phyloP scores from a whole-genome alignment of 257 asterid genomes.

The Scutellaria minor region DNA sequence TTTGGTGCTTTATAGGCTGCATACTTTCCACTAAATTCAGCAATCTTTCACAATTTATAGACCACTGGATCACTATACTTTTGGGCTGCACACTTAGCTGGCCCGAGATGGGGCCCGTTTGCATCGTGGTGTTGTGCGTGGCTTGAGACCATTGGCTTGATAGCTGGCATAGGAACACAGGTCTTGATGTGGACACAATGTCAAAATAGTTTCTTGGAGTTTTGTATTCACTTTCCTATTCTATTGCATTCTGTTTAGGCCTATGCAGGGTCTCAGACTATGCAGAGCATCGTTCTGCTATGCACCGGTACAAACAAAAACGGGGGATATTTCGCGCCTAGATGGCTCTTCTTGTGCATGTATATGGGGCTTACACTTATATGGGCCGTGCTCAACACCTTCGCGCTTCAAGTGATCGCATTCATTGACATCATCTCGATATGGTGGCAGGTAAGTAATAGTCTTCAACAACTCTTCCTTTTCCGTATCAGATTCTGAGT shows the following conservation, averaged over 20 bases:
- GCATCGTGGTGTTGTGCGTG: conserved; percentile 65
- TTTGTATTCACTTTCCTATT: no score
- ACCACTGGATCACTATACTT: conserved; percentile 59
- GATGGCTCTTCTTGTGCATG: conserved; percentile 46
- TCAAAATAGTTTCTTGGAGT: background rate
- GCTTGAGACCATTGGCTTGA: conserved; percentile 55
- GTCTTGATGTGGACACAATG: conserved; percentile 11
- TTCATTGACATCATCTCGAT: conserved; percentile 49
- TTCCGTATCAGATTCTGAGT: no score
- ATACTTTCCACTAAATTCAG: background rate
- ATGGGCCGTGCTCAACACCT: conserved; percentile 57
- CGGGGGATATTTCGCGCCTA: conserved; percentile 55
- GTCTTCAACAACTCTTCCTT: no score
- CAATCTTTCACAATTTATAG: conserved; percentile 19
- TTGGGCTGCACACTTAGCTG: conserved; percentile 59
- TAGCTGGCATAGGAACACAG: conserved; percentile 58
- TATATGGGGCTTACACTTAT: conserved; percentile 41
- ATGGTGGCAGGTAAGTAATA: conserved; percentile 54
- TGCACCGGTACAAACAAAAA: conserved; percentile 49
- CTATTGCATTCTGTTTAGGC: conserved; percentile 32
- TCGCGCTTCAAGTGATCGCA: conserved; percentile 50
- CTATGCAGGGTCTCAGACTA: conserved; percentile 50
- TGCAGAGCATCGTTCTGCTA: conserved; percentile 49
- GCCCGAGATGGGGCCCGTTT: conserved; percentile 57
- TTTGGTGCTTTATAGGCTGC: no score